Percentiles rank a stretch among this genome's conserved stretches.
phyloP scores from a whole-genome alignment of 1,284 basidiomycete species.

The Moniliella sp. region DNA sequence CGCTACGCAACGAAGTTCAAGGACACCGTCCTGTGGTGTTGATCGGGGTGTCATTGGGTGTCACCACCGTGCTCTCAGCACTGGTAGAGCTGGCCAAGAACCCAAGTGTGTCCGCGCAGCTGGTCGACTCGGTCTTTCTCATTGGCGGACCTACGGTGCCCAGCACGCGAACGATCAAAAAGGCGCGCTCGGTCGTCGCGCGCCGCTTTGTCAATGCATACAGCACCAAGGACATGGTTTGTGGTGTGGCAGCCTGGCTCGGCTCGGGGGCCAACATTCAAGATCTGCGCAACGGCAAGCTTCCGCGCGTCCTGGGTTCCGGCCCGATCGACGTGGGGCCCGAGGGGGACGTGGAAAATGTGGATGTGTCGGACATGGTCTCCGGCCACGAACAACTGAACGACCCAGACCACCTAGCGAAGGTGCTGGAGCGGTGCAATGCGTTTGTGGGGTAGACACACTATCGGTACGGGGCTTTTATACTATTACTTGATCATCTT shows the following conservation, averaged over 20 bases:
- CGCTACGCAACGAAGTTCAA: conserved; percentile 40
- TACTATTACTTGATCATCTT: no score
- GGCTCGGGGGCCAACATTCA: conserved; percentile 25
- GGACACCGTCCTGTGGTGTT: conserved; percentile 41
- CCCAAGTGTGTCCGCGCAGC: conserved; percentile 15
- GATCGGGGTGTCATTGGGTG: conserved; percentile 41
- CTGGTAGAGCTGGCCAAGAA: conserved; percentile 37
- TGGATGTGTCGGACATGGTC: conserved; percentile 20
- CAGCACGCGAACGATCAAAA: conserved; percentile 36
- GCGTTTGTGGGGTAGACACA: no score
- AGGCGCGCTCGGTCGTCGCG: conserved; percentile 36
- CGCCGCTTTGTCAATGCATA: conserved; percentile 39
- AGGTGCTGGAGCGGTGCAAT: conserved; percentile 8
- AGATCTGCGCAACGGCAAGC: conserved; percentile 36
- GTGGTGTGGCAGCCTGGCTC: conserved; percentile 39
- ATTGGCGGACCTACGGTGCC: conserved; percentile 37
- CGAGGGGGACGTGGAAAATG: conserved; percentile 12
- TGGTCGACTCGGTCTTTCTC: conserved; percentile 39
- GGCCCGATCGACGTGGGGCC: conserved; percentile 9
- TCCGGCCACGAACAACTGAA: conserved; percentile 17
- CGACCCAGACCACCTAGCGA: conserved; percentile 5
- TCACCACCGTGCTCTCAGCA: conserved; percentile 39
- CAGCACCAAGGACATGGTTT: conserved; percentile 37
- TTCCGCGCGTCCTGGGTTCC: conserved; percentile 12
- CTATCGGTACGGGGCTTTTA: no score